Percentiles rank a stretch among this genome's conserved stretches.
Conservation (phyloP, 331 rosid species). For the Malus hybrid region DNA sequence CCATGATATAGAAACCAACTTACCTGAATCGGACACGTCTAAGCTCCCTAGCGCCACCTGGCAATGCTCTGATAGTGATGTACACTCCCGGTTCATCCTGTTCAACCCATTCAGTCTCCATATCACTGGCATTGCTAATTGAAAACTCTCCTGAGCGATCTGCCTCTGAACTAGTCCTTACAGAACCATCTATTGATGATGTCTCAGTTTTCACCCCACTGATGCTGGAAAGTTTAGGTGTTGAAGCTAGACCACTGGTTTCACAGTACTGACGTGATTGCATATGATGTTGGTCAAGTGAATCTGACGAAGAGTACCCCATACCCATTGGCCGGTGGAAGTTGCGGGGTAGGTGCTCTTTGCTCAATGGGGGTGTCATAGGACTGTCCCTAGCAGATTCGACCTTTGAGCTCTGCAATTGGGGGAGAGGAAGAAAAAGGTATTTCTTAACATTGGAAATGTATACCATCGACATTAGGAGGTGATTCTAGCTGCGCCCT, state of each 20-base stretch:
- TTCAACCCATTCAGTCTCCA: constrained; percentile 97
- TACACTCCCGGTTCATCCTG: constrained; percentile 97
- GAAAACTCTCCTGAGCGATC: constrained; percentile 81
- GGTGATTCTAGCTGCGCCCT: background rate
- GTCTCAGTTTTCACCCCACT: constrained; percentile 56
- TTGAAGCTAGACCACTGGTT: constrained; percentile 49
- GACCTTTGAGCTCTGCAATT: constrained; percentile 60
- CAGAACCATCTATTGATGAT: constrained; percentile 77
- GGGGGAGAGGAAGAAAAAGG: background rate
- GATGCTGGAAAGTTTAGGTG: constrained; percentile 59
- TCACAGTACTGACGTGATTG: constrained; percentile 52
- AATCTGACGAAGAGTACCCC: constrained; percentile 82
- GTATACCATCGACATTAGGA: background rate
- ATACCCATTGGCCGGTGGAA: constrained; percentile 45
- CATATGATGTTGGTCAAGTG: constrained; percentile 55
- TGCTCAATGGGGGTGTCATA: constrained; percentile 72
- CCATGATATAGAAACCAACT: background rate
- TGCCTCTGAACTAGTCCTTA: constrained; percentile 76
- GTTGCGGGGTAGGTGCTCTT: constrained; percentile 54
- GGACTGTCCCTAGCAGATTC: constrained; percentile 86
- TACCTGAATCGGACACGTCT: constrained; percentile 97
- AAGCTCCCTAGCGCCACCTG: constrained; percentile 80
- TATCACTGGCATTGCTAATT: constrained; percentile 92
- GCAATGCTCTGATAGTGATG: constrained; percentile 78
- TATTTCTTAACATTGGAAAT: background rate